phyloP scores from a whole-genome alignment of 352 stramenopile species.

The Pythium scleroteichum region DNA sequence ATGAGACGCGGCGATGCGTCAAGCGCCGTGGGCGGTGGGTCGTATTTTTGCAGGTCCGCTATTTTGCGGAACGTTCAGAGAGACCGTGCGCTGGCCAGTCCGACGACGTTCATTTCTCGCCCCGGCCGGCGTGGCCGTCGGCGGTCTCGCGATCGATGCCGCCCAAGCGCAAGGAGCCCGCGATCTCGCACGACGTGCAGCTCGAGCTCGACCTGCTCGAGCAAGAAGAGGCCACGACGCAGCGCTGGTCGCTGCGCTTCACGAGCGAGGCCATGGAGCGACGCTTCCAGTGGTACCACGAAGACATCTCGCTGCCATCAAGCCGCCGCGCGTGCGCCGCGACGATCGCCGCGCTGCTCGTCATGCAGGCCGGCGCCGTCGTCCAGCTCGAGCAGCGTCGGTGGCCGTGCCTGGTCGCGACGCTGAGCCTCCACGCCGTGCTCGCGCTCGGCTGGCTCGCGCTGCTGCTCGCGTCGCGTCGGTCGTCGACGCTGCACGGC shows the following conservation, averaged over 20 bases:
- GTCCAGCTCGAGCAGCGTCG: constrained; percentile 17
- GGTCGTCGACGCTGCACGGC: constrained; percentile 20
- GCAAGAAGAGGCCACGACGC: constrained; percentile 39
- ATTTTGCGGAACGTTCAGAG: neutral
- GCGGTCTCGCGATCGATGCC: neutral
- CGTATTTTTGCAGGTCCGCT: neutral
- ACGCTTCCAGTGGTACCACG: constrained; percentile 63
- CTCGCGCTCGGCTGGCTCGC: constrained; percentile 7
- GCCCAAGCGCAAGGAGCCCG: constrained; percentile 29
- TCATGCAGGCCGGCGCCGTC: constrained; percentile 44
- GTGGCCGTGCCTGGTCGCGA: constrained; percentile 34
- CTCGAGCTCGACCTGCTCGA: constrained; percentile 53
- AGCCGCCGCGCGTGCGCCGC: constrained; percentile 35
- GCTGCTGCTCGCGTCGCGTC: constrained; percentile 27
- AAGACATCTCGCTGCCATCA: constrained; percentile 43
- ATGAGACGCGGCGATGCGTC: neutral
- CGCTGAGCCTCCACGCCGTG: constrained; percentile 12
- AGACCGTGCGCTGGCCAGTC: neutral
- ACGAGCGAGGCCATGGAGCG: constrained; percentile 41
- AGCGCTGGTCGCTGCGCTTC: constrained; percentile 54
- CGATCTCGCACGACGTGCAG: constrained; percentile 51
- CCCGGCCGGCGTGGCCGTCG: too few relatives aligned
- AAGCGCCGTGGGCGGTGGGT: neutral
- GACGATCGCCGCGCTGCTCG: constrained; percentile 37
- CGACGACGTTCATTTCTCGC: too few relatives aligned